Base-by-base conservation (phyloP, 495 filamentous ascomycete genomes). In the Penicillium ochrochloron region DNA sequence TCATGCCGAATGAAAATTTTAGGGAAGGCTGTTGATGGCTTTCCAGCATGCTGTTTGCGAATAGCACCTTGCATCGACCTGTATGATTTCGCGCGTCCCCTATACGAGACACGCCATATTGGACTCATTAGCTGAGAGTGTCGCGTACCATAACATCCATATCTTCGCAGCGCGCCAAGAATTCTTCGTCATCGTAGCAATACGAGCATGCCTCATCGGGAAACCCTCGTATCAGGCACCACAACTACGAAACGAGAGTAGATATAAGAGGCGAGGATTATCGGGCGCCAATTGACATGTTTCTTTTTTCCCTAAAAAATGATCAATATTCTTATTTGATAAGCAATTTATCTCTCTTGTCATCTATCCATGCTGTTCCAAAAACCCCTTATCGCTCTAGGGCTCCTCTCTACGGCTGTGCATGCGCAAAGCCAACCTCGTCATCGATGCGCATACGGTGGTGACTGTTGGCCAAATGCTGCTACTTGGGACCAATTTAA, bases 141-240 rank as follows among this genome's bases (percentile, higher is more conserved):
- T 46, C 42, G 21, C 21, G 42, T 46, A 21, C 42, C 42, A 46
- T 46, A 21, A 46, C n/a, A 21, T 46, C 42, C 42, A 21, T 19
- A 8, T n/a, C 21, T 46, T 19, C 21, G n/a, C 19, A 46, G 19
- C 10, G 19, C 19, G 42, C 42, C 42, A 46, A 46, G 42, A 46
- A 21, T 46, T 46, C 8, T 46, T 21, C 42, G 42, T 21, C 8
- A 21, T 21, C 19, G 42, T 46, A 46, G n/a, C 21, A 46, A 8
- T 46, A 46, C 42, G 42, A 46, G n/a, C n/a, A 46, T 46, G 42
- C 42, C 42, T 46, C 42, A 46, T 46, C 19, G 42, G 42, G 42
- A 46, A 46, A 46, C 2, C 42, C n/a, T 46, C 42, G 42, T 46
- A 46, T 46, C 39, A n/a, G 17, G n/a, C 39, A 15, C 12, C 21